phyloP scores from a whole-genome alignment of 1,284 basidiomycete species.

The Butyriboletus appendiculatus region DNA sequence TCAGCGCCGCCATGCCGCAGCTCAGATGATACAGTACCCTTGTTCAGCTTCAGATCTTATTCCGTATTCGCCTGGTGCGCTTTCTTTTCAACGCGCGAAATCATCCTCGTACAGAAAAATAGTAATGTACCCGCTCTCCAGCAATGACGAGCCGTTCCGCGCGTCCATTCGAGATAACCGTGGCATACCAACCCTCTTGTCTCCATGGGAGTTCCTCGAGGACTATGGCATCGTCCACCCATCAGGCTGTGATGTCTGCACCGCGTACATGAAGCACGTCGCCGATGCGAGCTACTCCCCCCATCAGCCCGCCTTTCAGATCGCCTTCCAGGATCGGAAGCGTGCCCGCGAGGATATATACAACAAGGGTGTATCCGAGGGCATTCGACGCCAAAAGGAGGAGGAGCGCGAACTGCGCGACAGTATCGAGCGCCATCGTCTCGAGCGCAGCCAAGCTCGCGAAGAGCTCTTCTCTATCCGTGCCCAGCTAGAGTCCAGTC shows the following conservation, averaged over 20 bases:
- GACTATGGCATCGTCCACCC: constrained; percentile 45
- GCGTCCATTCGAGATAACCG: constrained; percentile 29
- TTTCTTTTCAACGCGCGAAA: constrained; percentile 5
- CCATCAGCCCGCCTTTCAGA: constrained; percentile 39
- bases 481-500: constrained; percentile 38
- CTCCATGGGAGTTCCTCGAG: constrained; percentile 42
- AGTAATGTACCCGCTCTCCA: constrained; percentile 35
- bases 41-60: constrained; percentile 8
- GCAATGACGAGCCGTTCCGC: constrained; percentile 35
- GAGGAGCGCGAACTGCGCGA: constrained; percentile 36
- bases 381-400: constrained; percentile 36
- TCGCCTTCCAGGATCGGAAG: constrained; percentile 42
- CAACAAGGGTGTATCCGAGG: constrained; percentile 34
- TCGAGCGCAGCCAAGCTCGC: constrained; percentile 36
- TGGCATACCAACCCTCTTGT: constrained; percentile 34
- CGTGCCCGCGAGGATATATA: constrained; percentile 34
- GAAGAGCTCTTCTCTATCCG: constrained; percentile 37
- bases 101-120: constrained; percentile 6
- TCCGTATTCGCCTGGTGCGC: constrained; percentile 26
- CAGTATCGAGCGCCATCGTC: constrained; percentile 34
- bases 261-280: constrained; percentile 44
- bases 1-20: constrained; percentile 19
- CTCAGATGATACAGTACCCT: constrained; percentile 3
- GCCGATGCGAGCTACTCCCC: constrained; percentile 40
- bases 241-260: constrained; percentile 41